Conservation (phyloP, 352 stramenopile genomes). For the Pythium sp. region DNA sequence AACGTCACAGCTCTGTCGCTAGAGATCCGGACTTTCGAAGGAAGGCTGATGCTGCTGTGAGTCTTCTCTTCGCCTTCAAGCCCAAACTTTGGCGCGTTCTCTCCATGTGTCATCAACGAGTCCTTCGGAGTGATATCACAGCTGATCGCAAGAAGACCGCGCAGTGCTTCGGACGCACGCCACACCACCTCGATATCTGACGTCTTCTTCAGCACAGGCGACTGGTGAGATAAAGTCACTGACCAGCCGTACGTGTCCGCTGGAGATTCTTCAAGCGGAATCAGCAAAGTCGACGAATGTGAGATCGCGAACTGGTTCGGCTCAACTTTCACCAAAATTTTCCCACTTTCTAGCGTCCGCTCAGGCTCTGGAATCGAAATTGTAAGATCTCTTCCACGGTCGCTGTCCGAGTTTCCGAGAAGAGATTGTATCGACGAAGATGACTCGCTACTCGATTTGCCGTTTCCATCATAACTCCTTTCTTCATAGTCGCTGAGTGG, state of each 20-base stretch:
- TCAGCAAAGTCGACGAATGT: slow-evolving; percentile 48
- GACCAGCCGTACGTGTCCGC: slow-evolving; percentile 56
- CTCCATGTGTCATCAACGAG: slow-evolving; percentile 25
- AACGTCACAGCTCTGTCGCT: slow-evolving; percentile 35
- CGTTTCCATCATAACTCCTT: background rate
- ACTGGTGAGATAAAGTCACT: slow-evolving; percentile 39
- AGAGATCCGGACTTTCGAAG: slow-evolving; percentile 38
- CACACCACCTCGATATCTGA: slow-evolving; percentile 54
- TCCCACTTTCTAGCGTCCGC: background rate
- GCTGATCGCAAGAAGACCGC: slow-evolving; percentile 47
- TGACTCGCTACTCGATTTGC: background rate
- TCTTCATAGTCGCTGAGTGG: background rate
- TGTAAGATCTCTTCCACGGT: background rate
- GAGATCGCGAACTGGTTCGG: slow-evolving; percentile 40
- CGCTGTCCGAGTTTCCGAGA: slow-evolving; percentile 6
- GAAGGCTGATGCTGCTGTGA: slow-evolving; percentile 20
- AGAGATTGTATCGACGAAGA: slow-evolving; percentile 4
- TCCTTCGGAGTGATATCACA: slow-evolving; percentile 38
- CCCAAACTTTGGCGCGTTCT: slow-evolving; percentile 11
- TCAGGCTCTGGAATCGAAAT: slow-evolving; percentile 21
- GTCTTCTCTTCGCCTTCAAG: background rate
- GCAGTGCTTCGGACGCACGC: slow-evolving; percentile 43
- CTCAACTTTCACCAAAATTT: slow-evolving; percentile 28
- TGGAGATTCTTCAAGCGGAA: slow-evolving; percentile 76
- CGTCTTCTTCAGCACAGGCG: slow-evolving; percentile 18